Base-by-base conservation (phyloP, 805 yeast genomes). In the Kodamaea restingae region DNA sequence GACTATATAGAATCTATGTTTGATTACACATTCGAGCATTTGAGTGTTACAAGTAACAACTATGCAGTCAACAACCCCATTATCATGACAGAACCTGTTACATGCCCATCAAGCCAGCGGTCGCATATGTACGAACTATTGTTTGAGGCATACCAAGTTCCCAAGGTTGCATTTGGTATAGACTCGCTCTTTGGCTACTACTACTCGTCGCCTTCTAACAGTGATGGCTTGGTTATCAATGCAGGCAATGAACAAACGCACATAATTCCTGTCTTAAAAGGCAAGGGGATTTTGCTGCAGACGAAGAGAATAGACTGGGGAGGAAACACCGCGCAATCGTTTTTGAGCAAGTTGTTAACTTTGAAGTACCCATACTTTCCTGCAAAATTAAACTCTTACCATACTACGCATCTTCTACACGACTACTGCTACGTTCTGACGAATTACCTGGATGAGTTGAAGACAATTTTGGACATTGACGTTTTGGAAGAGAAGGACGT, bases 331-430 rank as follows among this genome's bases (percentile, higher is more conserved):
- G 74, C 90, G 1, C 76, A 73, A 21, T 77, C 73, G 28, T 90
- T 73, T 49, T 57, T 93, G 54, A 74, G 72, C 41, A 74, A 70
- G 48, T 71, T 83, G 25, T 61, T 93, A 35, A 71, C 80, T 2
- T 67, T 93, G 53, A 93, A 93, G 58, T 93, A 93, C 60, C 98
- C 98, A 1, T 83, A 79, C 50, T 93, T 90, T 58, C 98, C 98
- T 4, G 65, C 85, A 1, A 83, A 80, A 47, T 63, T 91, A 39
- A 69, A 79, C 6, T 62, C 67, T 9, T 65, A 69, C 40, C 95
- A 91, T 54, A 74, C 83, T 9, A 79, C 82, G 35, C 64, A 75
- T 41, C 60, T 93, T 54, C 73, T 88, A 30, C 75, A 84, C 31
- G 84, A 88, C 46, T 82, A 73, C 60, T 88, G 95, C 52, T 88